Conservation (phyloP, 139 green algal species). For the Trebouxia sp. region DNA sequence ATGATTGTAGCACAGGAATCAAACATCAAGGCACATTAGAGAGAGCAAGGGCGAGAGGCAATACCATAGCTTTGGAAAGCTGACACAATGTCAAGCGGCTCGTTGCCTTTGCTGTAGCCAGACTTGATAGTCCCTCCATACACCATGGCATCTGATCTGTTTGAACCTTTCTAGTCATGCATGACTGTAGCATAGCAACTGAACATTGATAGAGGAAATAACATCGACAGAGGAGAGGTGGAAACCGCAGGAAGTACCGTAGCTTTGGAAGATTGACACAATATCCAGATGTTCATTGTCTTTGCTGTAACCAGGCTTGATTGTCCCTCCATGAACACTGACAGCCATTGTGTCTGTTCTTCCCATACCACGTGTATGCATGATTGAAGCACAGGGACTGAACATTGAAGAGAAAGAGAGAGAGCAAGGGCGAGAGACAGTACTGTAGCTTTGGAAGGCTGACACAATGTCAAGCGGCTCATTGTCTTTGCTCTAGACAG, state of each 20-base stretch:
- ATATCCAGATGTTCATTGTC: conserved; percentile 83
- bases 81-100: conserved; percentile 91
- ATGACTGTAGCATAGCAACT: too few relatives aligned
- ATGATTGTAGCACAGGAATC: too few relatives aligned
- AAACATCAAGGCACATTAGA: background rate
- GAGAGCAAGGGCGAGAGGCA: background rate
- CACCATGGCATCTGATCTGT: conserved; percentile 95
- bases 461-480: conserved; percentile 91
- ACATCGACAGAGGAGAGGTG: too few relatives aligned
- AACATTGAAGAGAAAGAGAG: background rate
- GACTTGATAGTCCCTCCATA: conserved; percentile 98
- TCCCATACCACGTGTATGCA: too few relatives aligned
- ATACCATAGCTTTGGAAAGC: conserved; percentile 97
- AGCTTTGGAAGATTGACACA: conserved; percentile 95
- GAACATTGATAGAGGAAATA: background rate
- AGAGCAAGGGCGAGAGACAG: background rate
- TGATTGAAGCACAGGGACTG: too few relatives aligned
- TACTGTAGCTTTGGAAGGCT: conserved; percentile 95
- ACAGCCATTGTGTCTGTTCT: too few relatives aligned
- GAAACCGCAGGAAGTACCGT: conserved; percentile 57
- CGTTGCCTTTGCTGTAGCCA: conserved; percentile 51
- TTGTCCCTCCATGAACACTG: conserved; percentile 99
- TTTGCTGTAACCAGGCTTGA: conserved; percentile 76
- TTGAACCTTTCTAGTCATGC: conserved; percentile 95
- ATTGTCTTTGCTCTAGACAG: conserved; percentile 54